Evolutionary conservation across 2,329 filamentous ascomycete genomes (phyloP).

Genomic region (Hypomyces rosellus): DNA sequence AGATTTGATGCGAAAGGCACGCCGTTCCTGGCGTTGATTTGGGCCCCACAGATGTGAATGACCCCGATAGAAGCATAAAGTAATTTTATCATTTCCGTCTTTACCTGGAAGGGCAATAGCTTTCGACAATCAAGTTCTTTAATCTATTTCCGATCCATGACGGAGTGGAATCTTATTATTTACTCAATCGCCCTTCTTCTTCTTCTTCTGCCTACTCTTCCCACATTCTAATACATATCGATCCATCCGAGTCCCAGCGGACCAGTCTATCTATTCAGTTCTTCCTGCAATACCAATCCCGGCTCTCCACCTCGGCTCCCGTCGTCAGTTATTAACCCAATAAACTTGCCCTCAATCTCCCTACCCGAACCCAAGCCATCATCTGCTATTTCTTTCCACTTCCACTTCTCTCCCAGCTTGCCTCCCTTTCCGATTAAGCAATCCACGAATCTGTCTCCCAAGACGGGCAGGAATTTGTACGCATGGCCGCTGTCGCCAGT

Average conservation of each 20-base stretch:
- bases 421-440: conserved; percentile 41
- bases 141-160: not conserved
- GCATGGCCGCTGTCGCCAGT: conserved; percentile 60
- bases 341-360: conserved; percentile 30
- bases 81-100: conserved; percentile 1
- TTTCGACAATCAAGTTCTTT: too few species aligned
- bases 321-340: conserved; percentile 43
- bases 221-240: not conserved
- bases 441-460: conserved; percentile 56
- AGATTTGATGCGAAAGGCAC: too few species aligned
- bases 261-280: conserved; percentile 25
- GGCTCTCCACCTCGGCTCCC: conserved; percentile 45
- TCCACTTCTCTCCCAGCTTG: conserved; percentile 52
- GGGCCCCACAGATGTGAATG: not conserved
- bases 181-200: not conserved
- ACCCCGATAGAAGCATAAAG: conserved; percentile 15
- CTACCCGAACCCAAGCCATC: conserved; percentile 29
- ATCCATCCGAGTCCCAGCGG: not conserved
- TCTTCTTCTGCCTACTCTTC: too few species aligned
- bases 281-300: conserved; percentile 40
- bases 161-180: not conserved
- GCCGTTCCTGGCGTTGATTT: too few species aligned
- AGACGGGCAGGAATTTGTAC: conserved; percentile 63
- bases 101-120: not conserved
- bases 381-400: conserved; percentile 57